Conservation (phyloP, 495 filamentous ascomycete species). For the Aspergillus funiculosus region DNA sequence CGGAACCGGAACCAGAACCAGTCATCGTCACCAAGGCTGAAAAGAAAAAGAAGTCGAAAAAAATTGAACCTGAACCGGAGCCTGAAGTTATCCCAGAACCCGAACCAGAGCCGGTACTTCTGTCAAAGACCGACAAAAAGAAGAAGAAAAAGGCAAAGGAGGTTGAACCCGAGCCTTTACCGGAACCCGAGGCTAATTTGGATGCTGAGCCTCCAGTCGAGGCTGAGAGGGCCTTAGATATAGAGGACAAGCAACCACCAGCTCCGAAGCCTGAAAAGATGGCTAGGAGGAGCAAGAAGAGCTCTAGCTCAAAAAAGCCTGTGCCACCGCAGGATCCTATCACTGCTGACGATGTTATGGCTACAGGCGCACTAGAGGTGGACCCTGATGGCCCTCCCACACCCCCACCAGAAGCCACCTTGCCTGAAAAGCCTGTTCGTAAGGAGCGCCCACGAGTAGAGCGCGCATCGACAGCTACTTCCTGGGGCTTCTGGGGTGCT, state of each 20-base stretch:
- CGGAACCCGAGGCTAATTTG: conserved; percentile 12
- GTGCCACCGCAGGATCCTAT: conserved; percentile 12
- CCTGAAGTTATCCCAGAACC: conserved; percentile 8
- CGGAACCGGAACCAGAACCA: conserved; percentile 21
- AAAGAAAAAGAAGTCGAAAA: conserved; percentile 6
- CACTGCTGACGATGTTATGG: conserved; percentile 16
- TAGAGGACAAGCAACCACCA: conserved; percentile 9
- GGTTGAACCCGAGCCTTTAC: conserved; percentile 5
- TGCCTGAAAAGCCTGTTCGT: conserved; percentile 44
- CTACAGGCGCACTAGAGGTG: conserved; percentile 14
- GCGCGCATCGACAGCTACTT: conserved; percentile 39
- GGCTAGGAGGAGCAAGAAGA: conserved; percentile 20
- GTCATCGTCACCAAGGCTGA: conserved; percentile 24
- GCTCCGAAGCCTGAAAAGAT: conserved; percentile 19
- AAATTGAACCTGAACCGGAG: conserved; percentile 6
- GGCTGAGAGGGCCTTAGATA: conserved; percentile 4
- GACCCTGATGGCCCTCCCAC: conserved; percentile 41
- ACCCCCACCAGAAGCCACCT: conserved; percentile 47
- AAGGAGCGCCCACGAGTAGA: conserved; percentile 56
- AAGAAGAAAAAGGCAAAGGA: not conserved
- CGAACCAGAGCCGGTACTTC: not conserved
- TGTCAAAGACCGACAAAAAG: no score
- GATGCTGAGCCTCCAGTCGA: conserved; percentile 1
- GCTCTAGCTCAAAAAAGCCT: conserved; percentile 8
- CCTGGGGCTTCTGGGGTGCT: conserved; percentile 57